Evolutionary conservation across 768 basidiomycete species (phyloP).

Genomic region (Lactarius evosmus): DNA sequence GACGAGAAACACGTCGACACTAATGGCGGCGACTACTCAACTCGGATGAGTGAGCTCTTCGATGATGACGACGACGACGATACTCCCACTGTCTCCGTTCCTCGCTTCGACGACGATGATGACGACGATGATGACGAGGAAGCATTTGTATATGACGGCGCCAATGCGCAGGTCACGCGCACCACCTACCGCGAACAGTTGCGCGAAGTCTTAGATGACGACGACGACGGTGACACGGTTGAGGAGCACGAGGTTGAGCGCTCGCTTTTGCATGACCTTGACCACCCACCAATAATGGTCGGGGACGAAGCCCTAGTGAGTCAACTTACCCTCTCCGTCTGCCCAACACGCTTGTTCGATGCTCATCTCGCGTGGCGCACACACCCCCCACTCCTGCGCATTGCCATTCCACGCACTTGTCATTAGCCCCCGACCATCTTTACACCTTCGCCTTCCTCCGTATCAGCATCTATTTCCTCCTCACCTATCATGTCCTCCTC

Average conservation of each 20-base stretch:
- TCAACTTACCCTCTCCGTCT: constrained; percentile 28
- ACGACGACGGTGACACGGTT: constrained; percentile 39
- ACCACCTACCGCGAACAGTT: constrained; percentile 65
- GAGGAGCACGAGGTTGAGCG: constrained; percentile 46
- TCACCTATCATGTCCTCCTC: constrained; percentile 44
- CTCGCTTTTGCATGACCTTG: constrained; percentile 41
- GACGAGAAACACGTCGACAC: constrained; percentile 43
- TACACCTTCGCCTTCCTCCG: constrained; percentile 38
- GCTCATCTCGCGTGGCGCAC: constrained; percentile 34
- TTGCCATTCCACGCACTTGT: not conserved
- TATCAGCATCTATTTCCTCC: constrained; percentile 34
- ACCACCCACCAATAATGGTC: constrained; percentile 5
- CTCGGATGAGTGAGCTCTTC: constrained; percentile 67
- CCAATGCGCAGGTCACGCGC: constrained; percentile 51
- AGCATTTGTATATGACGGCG: constrained; percentile 69
- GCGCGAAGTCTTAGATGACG: constrained; percentile 67
- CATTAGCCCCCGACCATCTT: constrained; percentile 28
- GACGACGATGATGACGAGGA: constrained; percentile 45
- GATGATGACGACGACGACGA: constrained; percentile 38
- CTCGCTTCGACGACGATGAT: constrained; percentile 29
- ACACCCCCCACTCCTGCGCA: not conserved
- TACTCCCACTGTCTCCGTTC: not conserved
- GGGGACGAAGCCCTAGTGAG: constrained; percentile 35
- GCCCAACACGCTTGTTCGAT: constrained; percentile 28
- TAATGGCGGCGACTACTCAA: constrained; percentile 56